Evolutionary conservation across 2,329 filamentous ascomycete genomes (phyloP), one percentile per base, ranked within the genome.

Genomic region (Aspergillus fumigatiaffinis): DNA sequence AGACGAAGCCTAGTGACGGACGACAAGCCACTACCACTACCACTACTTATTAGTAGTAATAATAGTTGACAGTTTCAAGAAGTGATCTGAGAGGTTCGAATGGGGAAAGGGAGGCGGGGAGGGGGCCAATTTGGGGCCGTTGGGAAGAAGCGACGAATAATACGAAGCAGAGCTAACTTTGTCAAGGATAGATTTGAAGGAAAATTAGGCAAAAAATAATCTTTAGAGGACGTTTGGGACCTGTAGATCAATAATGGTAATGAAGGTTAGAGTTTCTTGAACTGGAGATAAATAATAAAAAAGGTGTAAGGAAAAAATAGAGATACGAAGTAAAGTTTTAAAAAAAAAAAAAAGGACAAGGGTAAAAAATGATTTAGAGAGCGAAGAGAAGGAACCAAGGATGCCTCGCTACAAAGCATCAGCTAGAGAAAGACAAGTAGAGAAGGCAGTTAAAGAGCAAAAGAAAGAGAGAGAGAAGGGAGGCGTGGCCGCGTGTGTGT

Each of bases 281-380:
- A 52, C 51, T 20, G 51, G 54, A 60, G 49, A 56, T 54, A 60
- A 52, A 41, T 14, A 38, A 52, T 20, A 55, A 60, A 59, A 64
- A 60, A 63, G 63, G 56, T 62, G 67, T 63, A 59, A 55, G 52
- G 52, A 58, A 55, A 62, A 59, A 41, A 54, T 50, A 57, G 20
- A 53, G 20, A 52, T 29, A 0, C 28, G 28, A 8, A 28, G 9
- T 29, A 29, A 29, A 29, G 28, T 29, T 29, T 63, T 62, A 60
- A 54, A 56, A 63, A 58, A 55, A 58, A 59, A 55, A 50, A 60
- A 57, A 58, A 35, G 38, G 51, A 53, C 52, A 54, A 66, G 71
- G 68, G 53, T n/a, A n/a, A 69, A 72, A 54, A 68, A 68, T 49
- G 65, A 65, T 47, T 53, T 57, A 50, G 56, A 58, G 49, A 62